A percentile compares a stretch with the other conserved stretches of the same genome.
These are phyloP conservation scores for Purshia tridentata DNA, from an alignment of 306 rosid species.

Conservation along the genomic window DNA sequence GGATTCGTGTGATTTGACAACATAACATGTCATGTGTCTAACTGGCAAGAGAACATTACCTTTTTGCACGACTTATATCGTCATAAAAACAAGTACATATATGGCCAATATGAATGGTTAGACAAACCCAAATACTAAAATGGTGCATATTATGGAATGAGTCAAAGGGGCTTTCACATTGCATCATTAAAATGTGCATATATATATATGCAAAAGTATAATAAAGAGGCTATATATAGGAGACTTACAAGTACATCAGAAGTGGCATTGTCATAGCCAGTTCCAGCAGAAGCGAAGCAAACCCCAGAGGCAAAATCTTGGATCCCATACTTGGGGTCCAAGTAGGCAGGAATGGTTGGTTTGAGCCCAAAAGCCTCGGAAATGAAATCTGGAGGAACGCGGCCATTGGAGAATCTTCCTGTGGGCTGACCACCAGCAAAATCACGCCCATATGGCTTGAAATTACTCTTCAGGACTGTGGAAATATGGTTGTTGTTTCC, in stretches of 20 bases:
- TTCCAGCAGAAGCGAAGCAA: slow-evolving; percentile 58
- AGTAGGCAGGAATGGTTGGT: slow-evolving; percentile 45
- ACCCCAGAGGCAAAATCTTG: slow-evolving; percentile 53
- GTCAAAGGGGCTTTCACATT: too few species aligned
- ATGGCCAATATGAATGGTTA: background rate
- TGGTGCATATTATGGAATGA: too few species aligned
- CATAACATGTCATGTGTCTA: too few species aligned
- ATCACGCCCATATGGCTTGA: slow-evolving; percentile 51
- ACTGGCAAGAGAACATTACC: too few species aligned
- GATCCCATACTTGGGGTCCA: slow-evolving; percentile 39
- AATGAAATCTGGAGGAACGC: slow-evolving; percentile 43
- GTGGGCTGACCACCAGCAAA: slow-evolving; percentile 41
- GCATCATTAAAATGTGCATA: too few species aligned
- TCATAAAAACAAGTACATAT: too few species aligned
- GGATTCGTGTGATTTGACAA: too few species aligned
- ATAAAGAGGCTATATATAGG: too few species aligned
- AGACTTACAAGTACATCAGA: slow-evolving; percentile 46
- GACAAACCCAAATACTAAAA: background rate
- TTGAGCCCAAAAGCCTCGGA: slow-evolving; percentile 46
- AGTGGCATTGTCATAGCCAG: slow-evolving; percentile 54
- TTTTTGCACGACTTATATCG: too few species aligned
- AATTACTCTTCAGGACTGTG: slow-evolving; percentile 45
- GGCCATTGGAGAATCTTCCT: slow-evolving; percentile 47
- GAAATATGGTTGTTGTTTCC: slow-evolving; percentile 43
- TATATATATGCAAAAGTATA: too few species aligned